Conservation (phyloP, 139 green algal species). For the Diplosphaera chodatii region DNA sequence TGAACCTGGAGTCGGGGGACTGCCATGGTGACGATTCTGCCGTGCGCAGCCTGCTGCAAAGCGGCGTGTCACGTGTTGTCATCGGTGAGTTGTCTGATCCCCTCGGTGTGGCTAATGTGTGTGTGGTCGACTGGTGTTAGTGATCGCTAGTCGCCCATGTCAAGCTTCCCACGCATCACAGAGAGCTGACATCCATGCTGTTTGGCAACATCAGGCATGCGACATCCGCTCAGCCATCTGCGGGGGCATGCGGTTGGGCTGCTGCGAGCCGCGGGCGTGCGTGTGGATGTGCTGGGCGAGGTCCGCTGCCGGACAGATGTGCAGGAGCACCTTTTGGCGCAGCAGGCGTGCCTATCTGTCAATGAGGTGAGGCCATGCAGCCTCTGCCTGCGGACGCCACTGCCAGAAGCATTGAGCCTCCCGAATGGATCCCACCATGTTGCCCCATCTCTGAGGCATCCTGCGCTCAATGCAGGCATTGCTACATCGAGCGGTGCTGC, state of each 20-base stretch:
- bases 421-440: too few relatives aligned
- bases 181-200: too few relatives aligned
- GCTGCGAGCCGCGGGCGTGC: conserved; percentile 58
- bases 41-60: conserved; percentile 61
- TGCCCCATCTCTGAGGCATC: too few relatives aligned
- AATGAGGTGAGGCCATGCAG: conserved; percentile 75
- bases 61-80: conserved; percentile 77
- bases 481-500: conserved; percentile 72
- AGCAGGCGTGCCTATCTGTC: conserved; percentile 48
- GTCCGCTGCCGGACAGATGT: background rate
- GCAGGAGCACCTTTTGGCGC: conserved; percentile 23
- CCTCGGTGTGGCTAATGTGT: too few relatives aligned
- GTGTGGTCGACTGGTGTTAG: too few relatives aligned
- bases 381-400: too few relatives aligned
- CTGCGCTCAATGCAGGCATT: conserved; percentile 60
- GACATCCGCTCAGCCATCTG: conserved; percentile 75
- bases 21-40: conserved; percentile 76
- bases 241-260: conserved; percentile 51
- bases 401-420: too few relatives aligned
- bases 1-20: conserved; percentile 89
- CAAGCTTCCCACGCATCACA: too few relatives aligned
- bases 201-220: too few relatives aligned
- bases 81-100: conserved; percentile 39
- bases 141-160: too few relatives aligned
- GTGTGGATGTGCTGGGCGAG: conserved; percentile 60